Evolutionary conservation across 345 rosid genomes (phyloP).

Genomic region (Boechera retrofracta): DNA sequence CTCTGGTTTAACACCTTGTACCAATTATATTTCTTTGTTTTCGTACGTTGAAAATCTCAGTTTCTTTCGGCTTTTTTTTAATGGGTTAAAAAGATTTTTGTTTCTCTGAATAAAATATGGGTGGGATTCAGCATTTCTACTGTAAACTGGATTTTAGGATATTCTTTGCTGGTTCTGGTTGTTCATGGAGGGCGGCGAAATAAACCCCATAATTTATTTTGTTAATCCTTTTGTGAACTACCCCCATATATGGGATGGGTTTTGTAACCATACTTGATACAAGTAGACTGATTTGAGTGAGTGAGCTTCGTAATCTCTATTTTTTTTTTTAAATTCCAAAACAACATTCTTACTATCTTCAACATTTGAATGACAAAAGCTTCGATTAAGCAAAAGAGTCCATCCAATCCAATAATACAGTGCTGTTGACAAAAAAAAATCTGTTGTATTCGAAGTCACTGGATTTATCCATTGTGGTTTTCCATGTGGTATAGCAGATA

Average conservation of each 20-base stretch:
- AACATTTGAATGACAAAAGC: slow-evolving; percentile 3
- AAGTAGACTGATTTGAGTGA: not conserved
- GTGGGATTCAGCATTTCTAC: slow-evolving; percentile 1
- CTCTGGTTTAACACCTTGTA: slow-evolving; percentile 30
- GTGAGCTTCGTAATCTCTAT: not conserved
- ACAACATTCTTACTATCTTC: not conserved
- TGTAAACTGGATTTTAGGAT: slow-evolving; percentile 16
- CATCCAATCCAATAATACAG: not conserved
- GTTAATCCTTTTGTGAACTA: slow-evolving; percentile 1
- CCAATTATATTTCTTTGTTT: slow-evolving; percentile 34
- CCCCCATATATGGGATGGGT: not conserved
- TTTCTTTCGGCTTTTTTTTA: not conserved
- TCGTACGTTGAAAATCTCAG: slow-evolving; percentile 16
- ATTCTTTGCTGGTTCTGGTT: slow-evolving; percentile 11
- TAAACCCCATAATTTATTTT: slow-evolving; percentile 23
- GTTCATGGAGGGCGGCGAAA: slow-evolving; percentile 11
- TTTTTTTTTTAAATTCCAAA: not conserved
- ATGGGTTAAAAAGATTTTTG: slow-evolving; percentile 9
- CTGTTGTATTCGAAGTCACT: not conserved
- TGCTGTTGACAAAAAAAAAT: not conserved
- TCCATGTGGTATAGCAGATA: not conserved
- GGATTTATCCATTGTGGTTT: not conserved
- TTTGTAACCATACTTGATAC: not conserved
- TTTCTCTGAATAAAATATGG: slow-evolving; percentile 28
- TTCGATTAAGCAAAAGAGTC: not conserved